A percentile compares a stretch with the other conserved stretches of the same genome.
Conservation (phyloP, 2,329 filamentous ascomycete species). For the Coniosporium tulheliwenetii region DNA sequence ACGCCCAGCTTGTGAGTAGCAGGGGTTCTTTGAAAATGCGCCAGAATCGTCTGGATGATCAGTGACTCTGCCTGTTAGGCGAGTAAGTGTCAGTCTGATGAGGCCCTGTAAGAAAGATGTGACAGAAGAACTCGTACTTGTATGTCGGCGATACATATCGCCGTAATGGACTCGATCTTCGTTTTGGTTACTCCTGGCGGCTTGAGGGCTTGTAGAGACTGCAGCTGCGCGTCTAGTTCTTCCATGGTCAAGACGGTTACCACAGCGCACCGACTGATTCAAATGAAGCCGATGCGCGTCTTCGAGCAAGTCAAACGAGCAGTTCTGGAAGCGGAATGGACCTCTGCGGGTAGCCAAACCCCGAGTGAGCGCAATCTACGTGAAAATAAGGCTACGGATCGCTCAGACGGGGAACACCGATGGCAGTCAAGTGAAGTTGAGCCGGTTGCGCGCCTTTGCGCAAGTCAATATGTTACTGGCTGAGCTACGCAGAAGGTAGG, state of each 20-base stretch:
- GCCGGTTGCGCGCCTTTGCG: too few relatives aligned
- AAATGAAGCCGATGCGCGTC: too few relatives aligned
- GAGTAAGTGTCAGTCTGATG: slow-evolving; percentile 9
- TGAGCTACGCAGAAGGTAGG: too few relatives aligned
- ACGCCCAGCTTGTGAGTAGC: slow-evolving; percentile 95
- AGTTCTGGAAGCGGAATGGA: too few relatives aligned
- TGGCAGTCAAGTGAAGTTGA: too few relatives aligned
- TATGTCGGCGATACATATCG: slow-evolving; percentile 75
- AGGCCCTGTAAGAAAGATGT: neutral
- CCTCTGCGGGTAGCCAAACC: too few relatives aligned
- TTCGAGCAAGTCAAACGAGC: too few relatives aligned
- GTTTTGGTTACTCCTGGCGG: slow-evolving; percentile 87
- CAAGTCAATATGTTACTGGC: too few relatives aligned
- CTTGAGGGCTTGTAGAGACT: slow-evolving; percentile 82
- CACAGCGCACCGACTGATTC: neutral
- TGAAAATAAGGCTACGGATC: too few relatives aligned
- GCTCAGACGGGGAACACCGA: too few relatives aligned
- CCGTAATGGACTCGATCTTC: slow-evolving; percentile 76
- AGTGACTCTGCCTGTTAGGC: slow-evolving; percentile 67
- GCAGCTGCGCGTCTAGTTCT: slow-evolving; percentile 78
- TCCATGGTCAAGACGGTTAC: slow-evolving; percentile 54
- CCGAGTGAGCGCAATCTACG: too few relatives aligned
- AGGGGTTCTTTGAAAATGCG: slow-evolving; percentile 90
- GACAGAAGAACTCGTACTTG: slow-evolving; percentile 45
- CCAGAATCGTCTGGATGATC: slow-evolving; percentile 91